Percentiles rank a stretch among this genome's conserved stretches.
These are phyloP conservation scores for Basipetospora chlamydospora DNA, from an alignment of 2,329 filamentous ascomycete species.

Conservation along the genomic window DNA sequence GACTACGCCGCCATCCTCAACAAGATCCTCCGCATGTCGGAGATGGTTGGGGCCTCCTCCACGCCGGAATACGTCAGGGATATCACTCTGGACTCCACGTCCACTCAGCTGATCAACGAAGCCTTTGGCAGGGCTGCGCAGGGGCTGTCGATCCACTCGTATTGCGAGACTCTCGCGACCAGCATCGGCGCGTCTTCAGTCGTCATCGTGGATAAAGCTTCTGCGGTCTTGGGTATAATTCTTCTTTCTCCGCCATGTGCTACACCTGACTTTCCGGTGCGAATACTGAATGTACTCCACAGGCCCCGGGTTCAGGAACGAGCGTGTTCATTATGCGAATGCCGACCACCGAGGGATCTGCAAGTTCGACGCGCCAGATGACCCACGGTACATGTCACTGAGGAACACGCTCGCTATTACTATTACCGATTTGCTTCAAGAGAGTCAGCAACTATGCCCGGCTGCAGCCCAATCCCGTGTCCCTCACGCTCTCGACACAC, in stretches of 20 bases:
- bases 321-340: slow-evolving; percentile 13
- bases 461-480: background rate
- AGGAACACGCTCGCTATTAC: slow-evolving; percentile 1
- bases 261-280: background rate
- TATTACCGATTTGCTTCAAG: background rate
- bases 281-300: background rate
- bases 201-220: slow-evolving; percentile 17
- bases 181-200: slow-evolving; percentile 11
- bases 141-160: slow-evolving; percentile 17
- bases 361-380: slow-evolving; percentile 15
- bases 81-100: slow-evolving; percentile 11
- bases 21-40: slow-evolving; percentile 12
- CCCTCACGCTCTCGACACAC: background rate
- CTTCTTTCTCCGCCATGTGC: background rate
- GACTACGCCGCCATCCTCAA: slow-evolving; percentile 15
- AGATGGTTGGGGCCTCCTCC: background rate
- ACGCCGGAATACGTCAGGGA: slow-evolving; percentile 13
- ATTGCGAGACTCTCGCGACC: slow-evolving; percentile 18
- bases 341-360: slow-evolving; percentile 18
- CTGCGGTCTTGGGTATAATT: slow-evolving; percentile 16
- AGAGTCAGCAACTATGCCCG: too few species aligned
- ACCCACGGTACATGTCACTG: slow-evolving; percentile 14
- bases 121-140: slow-evolving; percentile 14
- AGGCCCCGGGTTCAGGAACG: slow-evolving; percentile 11
- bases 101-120: slow-evolving; percentile 17